Evolutionary conservation across 306 rosid species (phyloP), one percentile per base, ranked within the genome.

Genomic region (Quercus rubra): DNA sequence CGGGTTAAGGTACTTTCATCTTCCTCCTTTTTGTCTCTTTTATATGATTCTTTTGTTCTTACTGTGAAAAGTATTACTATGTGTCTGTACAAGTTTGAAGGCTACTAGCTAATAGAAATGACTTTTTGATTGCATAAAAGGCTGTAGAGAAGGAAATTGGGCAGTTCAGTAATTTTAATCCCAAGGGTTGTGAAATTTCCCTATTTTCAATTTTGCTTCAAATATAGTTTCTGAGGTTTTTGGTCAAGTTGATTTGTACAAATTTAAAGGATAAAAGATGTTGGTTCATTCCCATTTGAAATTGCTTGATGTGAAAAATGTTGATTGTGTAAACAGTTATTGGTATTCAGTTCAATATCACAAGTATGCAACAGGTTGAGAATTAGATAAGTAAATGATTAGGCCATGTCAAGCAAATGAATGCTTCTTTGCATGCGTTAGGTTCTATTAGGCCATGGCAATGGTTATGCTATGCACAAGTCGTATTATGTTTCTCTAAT

Each of bases 1-100:
- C 98, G 81, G 57, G 90, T 86, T 74, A 78, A 93, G 94, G 98
- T 93, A 18, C 71, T 77, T 3, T 31, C 5, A 6, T 27, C 7
- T 71, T 41, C 27, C 20, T 67, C n/a, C 66, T 25, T 23, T 4
- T 17, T 64, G 11, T 63, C 19, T 41, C 25, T 69, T 23, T 4
- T 70, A 43, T 49, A 13, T 52, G 9, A 5, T 18, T 62, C 67
- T 18, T 1, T 62, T 17, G 41, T 6, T 20, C 18, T 59, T n/a
- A 17, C n/a, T 30, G 20, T 55, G 19, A 13, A 18, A 4, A 15
- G 14, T 10, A 59, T 10, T 21, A 21, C 23, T 59, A n/a, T 59
- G 54, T 0, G 31, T 23, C 66, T 23, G 25, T 59, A 25, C 38
- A 28, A 28, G 38, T 13, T 62, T 62, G 20, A 63, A 27, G 30